phyloP scores from a whole-genome alignment of 179 eudicot species.

The Amaranthus tricolor region DNA sequence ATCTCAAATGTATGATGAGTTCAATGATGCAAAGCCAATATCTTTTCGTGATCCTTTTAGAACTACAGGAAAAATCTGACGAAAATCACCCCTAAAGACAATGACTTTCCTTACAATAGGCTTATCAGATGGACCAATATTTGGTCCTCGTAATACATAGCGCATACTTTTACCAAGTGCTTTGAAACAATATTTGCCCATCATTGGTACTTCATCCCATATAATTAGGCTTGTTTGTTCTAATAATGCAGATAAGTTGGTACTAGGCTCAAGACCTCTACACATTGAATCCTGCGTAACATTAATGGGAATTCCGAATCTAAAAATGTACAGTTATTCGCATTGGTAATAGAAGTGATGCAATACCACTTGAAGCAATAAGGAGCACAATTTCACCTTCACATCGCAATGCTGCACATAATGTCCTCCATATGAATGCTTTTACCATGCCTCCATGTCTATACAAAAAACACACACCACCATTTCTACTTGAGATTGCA shows the following conservation, averaged over 20 bases:
- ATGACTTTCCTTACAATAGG: background rate
- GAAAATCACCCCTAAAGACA: background rate
- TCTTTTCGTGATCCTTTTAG: background rate
- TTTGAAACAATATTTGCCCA: background rate
- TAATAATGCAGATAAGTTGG: background rate
- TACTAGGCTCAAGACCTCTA: background rate
- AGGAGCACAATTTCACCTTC: background rate
- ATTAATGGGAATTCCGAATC: background rate
- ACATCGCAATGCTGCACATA: background rate
- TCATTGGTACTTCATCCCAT: background rate
- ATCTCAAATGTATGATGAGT: too few relatives aligned
- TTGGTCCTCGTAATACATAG: too few relatives aligned
- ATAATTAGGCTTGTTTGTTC: background rate
- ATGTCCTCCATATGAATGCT: background rate
- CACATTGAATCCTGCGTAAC: background rate
- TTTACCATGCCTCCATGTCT: background rate
- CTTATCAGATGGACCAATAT: background rate
- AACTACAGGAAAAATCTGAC: background rate
- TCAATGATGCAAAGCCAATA: background rate
- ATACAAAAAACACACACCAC: background rate
- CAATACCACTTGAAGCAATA: background rate
- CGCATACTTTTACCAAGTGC: background rate
- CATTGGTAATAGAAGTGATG: background rate
- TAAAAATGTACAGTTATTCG: background rate
- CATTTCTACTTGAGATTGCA: background rate